phyloP scores from a whole-genome alignment of 129 eudicot genomes.

The Sambucus nigra region DNA sequence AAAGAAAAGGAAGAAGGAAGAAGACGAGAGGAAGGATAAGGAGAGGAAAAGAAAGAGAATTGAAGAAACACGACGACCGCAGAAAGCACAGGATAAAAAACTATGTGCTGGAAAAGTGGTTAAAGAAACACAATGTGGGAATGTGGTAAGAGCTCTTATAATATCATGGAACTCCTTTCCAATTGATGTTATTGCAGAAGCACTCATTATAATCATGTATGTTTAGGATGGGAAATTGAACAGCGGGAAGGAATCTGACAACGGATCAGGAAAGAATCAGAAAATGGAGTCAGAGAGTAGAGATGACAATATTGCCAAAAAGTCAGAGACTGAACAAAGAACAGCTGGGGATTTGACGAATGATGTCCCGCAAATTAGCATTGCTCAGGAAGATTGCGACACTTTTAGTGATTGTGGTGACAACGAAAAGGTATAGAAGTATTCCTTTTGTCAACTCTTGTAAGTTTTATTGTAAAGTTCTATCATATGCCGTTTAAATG shows the following conservation, averaged over 20 bases:
- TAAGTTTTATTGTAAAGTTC: neutral
- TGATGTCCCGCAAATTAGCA: constrained; percentile 18
- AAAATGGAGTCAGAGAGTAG: constrained; percentile 16
- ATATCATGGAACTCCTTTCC: neutral
- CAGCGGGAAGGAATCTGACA: constrained; percentile 31
- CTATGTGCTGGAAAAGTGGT: too few species aligned
- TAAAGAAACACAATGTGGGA: too few species aligned
- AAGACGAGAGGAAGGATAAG: too few species aligned
- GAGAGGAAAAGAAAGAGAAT: too few species aligned
- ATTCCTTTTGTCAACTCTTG: neutral
- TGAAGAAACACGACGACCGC: too few species aligned
- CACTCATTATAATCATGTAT: constrained; percentile 15
- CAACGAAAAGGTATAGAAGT: constrained; percentile 35
- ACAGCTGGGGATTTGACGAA: constrained; percentile 9
- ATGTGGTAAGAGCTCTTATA: constrained; percentile 20
- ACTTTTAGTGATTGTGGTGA: too few species aligned
- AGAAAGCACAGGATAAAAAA: too few species aligned
- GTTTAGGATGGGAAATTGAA: constrained; percentile 43
- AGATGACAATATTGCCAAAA: constrained; percentile 20
- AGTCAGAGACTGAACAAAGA: constrained; percentile 18
- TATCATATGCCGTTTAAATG: too few species aligned
- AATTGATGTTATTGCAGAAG: constrained; percentile 11
- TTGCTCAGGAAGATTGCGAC: constrained; percentile 22
- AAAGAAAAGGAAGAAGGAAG: too few species aligned
- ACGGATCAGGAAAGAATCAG: constrained; percentile 18